Evolutionary conservation across 331 rosid species (phyloP).

Genomic region (Pyracantha coccinea): DNA sequence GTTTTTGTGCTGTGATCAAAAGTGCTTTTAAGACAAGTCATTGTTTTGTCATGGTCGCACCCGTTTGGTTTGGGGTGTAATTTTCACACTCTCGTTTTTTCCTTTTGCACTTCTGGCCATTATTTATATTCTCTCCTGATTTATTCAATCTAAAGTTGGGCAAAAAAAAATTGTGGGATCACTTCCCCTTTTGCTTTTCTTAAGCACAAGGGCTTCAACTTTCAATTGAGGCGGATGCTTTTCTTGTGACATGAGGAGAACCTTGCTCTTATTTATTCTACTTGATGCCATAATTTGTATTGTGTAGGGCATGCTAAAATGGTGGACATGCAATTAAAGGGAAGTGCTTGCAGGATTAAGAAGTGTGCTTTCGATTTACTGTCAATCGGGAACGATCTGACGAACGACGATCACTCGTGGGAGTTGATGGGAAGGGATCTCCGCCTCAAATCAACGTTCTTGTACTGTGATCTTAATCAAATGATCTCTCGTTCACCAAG

Average conservation of each 20-base stretch:
- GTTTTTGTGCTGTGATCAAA: neutral
- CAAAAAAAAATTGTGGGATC: too few species aligned
- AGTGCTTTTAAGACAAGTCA: neutral
- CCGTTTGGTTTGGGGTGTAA: too few species aligned
- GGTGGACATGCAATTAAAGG: constrained; percentile 4
- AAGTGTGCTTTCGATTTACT: constrained; percentile 10
- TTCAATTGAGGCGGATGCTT: neutral
- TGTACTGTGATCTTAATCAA: constrained; percentile 14
- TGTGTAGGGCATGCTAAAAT: constrained; percentile 1
- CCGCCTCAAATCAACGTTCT: constrained; percentile 8
- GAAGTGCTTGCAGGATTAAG: constrained; percentile 11
- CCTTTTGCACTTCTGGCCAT: rapidly evolving
- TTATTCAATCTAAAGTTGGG: too few species aligned
- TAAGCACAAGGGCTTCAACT: neutral
- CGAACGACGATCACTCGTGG: neutral
- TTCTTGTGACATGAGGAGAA: neutral
- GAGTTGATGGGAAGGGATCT: constrained; percentile 1
- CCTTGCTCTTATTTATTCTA: neutral
- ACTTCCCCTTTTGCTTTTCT: neutral
- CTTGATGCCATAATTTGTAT: neutral
- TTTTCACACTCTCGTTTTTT: too few species aligned
- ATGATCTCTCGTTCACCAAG: constrained; percentile 4
- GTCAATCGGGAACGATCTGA: constrained; percentile 8
- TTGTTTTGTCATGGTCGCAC: neutral
- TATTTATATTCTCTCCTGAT: too few species aligned